A percentile compares a stretch with the other conserved stretches of the same genome.
Evolutionary conservation across 2,329 filamentous ascomycete genomes (phyloP).

Genomic region (Reticulascus tulasneorum): DNA sequence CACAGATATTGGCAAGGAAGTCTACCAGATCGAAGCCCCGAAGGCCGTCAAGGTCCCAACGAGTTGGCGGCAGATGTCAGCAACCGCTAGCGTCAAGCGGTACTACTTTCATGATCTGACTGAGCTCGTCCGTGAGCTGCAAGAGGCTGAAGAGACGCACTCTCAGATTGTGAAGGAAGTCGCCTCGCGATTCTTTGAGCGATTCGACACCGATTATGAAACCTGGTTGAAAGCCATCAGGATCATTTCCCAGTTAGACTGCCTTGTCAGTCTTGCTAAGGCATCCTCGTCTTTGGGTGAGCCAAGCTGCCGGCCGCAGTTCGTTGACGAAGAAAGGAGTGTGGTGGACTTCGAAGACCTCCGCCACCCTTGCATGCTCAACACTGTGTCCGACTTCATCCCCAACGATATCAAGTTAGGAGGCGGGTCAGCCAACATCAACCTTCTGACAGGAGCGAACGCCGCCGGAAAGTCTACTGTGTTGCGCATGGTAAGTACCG

Average conservation of each 20-base stretch:
- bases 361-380: slow-evolving; percentile 90
- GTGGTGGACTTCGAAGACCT: slow-evolving; percentile 90
- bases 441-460: slow-evolving; percentile 90
- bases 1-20: slow-evolving; percentile 89
- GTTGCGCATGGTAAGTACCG: slow-evolving; percentile 73
- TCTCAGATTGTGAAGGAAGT: slow-evolving; percentile 88
- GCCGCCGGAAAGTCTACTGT: slow-evolving; percentile 97
- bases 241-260: slow-evolving; percentile 89
- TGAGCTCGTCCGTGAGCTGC: slow-evolving; percentile 76
- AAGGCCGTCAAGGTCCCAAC: slow-evolving; percentile 81
- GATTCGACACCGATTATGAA: slow-evolving; percentile 83
- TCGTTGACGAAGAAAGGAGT: slow-evolving; percentile 79
- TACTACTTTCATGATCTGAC: slow-evolving; percentile 89
- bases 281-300: slow-evolving; percentile 79
- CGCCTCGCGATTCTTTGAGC: slow-evolving; percentile 73
- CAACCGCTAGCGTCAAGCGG: slow-evolving; percentile 82
- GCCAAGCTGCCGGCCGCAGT: slow-evolving; percentile 83
- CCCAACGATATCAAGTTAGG: slow-evolving; percentile 90
- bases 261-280: slow-evolving; percentile 87
- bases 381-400: slow-evolving; percentile 88
- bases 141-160: slow-evolving; percentile 92
- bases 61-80: slow-evolving; percentile 93
- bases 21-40: slow-evolving; percentile 92
- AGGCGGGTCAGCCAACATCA: slow-evolving; percentile 76
- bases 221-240: slow-evolving; percentile 87